Evolutionary conservation across 192 early-diverging fungal species (phyloP).

Genomic region (Podila epicladia): DNA sequence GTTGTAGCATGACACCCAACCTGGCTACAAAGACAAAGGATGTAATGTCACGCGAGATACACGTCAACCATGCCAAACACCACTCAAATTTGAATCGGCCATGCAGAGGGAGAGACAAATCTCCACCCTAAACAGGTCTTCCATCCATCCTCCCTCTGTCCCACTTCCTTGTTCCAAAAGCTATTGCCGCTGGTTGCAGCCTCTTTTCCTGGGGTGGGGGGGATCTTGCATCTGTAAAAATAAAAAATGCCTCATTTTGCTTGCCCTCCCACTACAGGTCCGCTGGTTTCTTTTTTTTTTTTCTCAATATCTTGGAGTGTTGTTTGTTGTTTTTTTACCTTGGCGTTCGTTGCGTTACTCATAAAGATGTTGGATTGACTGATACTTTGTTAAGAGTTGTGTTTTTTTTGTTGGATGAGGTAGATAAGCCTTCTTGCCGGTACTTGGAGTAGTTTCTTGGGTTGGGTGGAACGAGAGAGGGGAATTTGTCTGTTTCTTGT

Average conservation of each 20-base stretch:
- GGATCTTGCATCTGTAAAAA: background rate
- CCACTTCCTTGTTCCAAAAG: no score
- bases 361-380: constrained; percentile 45
- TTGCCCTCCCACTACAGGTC: background rate
- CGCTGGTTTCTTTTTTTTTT: background rate
- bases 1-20: no score
- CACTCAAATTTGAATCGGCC: no score
- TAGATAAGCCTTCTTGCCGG: background rate
- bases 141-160: background rate
- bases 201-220: background rate
- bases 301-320: background rate
- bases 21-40: no score
- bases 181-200: no score
- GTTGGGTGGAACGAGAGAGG: background rate
- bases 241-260: background rate
- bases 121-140: background rate
- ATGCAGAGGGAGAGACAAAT: background rate
- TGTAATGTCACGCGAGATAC: constrained; percentile 3
- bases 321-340: constrained; percentile 17
- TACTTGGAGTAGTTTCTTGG: background rate
- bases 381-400: constrained; percentile 2
- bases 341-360: constrained; percentile 54
- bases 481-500: no score
- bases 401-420: background rate
- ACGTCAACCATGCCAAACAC: no score